Percentiles rank a stretch among this genome's conserved stretches.
Evolutionary conservation across 2,329 filamentous ascomycete genomes (phyloP).

Genomic region (Pseudogymnoascus sp.): DNA sequence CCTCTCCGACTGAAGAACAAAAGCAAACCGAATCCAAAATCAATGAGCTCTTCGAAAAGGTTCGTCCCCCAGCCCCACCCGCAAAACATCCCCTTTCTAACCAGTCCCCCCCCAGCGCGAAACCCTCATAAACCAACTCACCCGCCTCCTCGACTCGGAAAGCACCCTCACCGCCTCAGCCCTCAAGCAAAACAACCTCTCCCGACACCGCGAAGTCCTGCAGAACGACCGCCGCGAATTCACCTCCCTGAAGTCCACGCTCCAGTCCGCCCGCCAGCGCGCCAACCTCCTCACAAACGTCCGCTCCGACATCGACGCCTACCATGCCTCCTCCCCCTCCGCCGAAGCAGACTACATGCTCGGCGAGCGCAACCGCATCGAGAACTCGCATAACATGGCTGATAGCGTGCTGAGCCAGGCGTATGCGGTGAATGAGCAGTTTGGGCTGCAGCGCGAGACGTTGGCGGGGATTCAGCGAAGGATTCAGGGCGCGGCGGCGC

Average conservation of each 20-base stretch:
- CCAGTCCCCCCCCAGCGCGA: constrained; percentile 57
- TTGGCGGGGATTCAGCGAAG: constrained; percentile 81
- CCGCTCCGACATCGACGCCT: constrained; percentile 83
- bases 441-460: constrained; percentile 78
- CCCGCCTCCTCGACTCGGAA: constrained; percentile 88
- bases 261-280: constrained; percentile 72
- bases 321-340: constrained; percentile 71
- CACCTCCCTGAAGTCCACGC: constrained; percentile 60
- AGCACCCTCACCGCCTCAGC: constrained; percentile 77
- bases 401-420: constrained; percentile 90
- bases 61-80: constrained; percentile 31
- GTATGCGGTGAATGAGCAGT: constrained; percentile 92
- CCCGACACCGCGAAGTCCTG: constrained; percentile 84
- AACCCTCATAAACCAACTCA: constrained; percentile 68
- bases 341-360: constrained; percentile 97
- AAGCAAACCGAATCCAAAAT: constrained; percentile 69
- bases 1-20: constrained; percentile 81
- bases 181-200: constrained; percentile 93
- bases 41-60: constrained; percentile 76
- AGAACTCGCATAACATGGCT: constrained; percentile 81
- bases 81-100: not conserved
- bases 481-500: constrained; percentile 80
- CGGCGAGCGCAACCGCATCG: constrained; percentile 74
- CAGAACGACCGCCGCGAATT: constrained; percentile 80
- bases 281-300: constrained; percentile 88